Evolutionary conservation across 257 asterid genomes (phyloP).

Genomic region (Ilex aquifolium): DNA sequence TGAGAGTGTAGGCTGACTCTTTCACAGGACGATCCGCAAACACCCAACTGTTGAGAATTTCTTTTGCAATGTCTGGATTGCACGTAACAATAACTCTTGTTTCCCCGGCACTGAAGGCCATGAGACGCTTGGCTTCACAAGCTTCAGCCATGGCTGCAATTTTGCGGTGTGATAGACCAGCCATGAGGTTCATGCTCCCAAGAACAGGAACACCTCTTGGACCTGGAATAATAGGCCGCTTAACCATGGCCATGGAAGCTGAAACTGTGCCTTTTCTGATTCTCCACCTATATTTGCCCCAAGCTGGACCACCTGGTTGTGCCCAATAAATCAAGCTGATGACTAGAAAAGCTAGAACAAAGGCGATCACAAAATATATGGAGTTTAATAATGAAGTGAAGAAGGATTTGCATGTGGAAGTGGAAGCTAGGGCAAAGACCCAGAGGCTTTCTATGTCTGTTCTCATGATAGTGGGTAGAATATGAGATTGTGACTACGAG

Average conservation of each 20-base stretch:
- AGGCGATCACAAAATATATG: slow-evolving; percentile 19
- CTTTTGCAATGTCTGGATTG: slow-evolving; percentile 54
- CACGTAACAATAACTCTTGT: slow-evolving; percentile 62
- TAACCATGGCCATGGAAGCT: slow-evolving; percentile 16
- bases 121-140: slow-evolving; percentile 47
- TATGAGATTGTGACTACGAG: not conserved
- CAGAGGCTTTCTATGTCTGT: slow-evolving; percentile 49
- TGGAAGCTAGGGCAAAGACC: slow-evolving; percentile 49
- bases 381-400: slow-evolving; percentile 11
- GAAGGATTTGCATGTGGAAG: slow-evolving; percentile 43
- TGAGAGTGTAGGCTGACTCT: slow-evolving; percentile 64
- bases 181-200: slow-evolving; percentile 76
- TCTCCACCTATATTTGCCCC: slow-evolving; percentile 50
- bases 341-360: slow-evolving; percentile 25
- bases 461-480: slow-evolving; percentile 12
- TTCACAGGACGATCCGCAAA: slow-evolving; percentile 70
- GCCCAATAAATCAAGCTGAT: slow-evolving; percentile 59
- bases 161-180: slow-evolving; percentile 70
- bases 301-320: slow-evolving; percentile 79
- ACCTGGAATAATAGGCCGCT: slow-evolving; percentile 38
- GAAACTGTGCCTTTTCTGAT: slow-evolving; percentile 4
- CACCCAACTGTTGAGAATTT: slow-evolving; percentile 43
- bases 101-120: slow-evolving; percentile 77
- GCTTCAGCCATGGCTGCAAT: slow-evolving; percentile 49
- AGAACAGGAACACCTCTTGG: slow-evolving; percentile 61